phyloP scores from a whole-genome alignment of 257 asterid genomes.

The Solanum raphanifolium region DNA sequence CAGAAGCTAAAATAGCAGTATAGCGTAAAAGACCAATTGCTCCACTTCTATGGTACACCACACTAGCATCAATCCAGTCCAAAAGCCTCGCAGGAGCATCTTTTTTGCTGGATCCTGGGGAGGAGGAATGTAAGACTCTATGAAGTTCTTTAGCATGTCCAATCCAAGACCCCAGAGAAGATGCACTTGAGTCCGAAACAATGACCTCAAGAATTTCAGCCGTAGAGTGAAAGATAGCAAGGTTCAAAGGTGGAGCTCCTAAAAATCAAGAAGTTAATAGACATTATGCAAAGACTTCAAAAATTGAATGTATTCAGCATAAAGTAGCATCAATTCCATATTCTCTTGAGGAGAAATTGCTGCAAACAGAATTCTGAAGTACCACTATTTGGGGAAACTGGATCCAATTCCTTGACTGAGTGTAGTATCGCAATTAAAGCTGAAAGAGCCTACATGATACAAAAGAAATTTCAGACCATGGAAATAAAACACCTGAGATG shows the following conservation, averaged over 20 bases:
- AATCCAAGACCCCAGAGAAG: constrained; percentile 79
- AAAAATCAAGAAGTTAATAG: constrained; percentile 12
- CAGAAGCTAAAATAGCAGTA: constrained; percentile 82
- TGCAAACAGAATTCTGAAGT: neutral
- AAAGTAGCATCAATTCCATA: neutral
- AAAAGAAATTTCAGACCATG: neutral
- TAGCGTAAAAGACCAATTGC: constrained; percentile 62
- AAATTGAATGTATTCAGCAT: neutral
- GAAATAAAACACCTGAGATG: constrained; percentile 2
- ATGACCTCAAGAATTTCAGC: constrained; percentile 88
- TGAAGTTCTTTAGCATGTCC: constrained; percentile 68
- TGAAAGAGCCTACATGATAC: constrained; percentile 57
- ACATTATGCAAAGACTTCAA: neutral
- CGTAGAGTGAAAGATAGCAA: constrained; percentile 77
- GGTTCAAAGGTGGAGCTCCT: constrained; percentile 69
- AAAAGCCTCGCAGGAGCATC: constrained; percentile 93
- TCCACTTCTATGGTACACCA: constrained; percentile 90
- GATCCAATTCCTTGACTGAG: constrained; percentile 71
- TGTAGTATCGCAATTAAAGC: constrained; percentile 65
- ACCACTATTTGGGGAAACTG: constrained; percentile 50
- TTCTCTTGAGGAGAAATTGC: neutral
- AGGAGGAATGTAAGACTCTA: constrained; percentile 45
- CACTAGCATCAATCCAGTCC: constrained; percentile 98
- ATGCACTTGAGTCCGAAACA: constrained; percentile 78
- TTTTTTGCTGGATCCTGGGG: constrained; percentile 74